These are phyloP conservation scores for Arachis hypogaea DNA, from an alignment of 306 rosid genomes.

Conservation along the genomic window DNA sequence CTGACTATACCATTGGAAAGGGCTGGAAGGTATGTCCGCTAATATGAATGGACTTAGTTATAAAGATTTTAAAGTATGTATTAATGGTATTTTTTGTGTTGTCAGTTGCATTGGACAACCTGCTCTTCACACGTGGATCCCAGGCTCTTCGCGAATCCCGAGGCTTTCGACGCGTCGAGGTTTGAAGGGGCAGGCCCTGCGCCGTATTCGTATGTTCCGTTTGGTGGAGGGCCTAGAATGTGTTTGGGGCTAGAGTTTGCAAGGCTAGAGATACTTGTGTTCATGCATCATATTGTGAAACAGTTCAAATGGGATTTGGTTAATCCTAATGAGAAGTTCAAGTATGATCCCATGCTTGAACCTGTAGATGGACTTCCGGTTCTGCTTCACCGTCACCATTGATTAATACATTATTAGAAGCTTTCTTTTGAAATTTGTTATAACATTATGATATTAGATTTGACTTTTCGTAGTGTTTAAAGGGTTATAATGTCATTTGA, in stretches of 20 bases:
- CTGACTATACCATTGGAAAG: conserved; percentile 54
- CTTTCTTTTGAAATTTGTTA: not conserved
- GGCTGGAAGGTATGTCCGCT: conserved; percentile 58
- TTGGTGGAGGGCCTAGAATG: conserved; percentile 66
- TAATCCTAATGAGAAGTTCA: conserved; percentile 46
- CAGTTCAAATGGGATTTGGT: conserved; percentile 55
- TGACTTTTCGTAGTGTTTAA: too few species aligned
- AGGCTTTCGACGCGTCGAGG: conserved; percentile 56
- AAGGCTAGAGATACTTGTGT: conserved; percentile 53
- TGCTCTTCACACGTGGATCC: conserved; percentile 54
- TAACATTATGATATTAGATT: too few species aligned
- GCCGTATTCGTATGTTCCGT: conserved; percentile 54
- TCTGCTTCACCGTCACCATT: conserved; percentile 43
- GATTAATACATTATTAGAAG: not conserved
- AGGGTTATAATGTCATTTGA: too few species aligned
- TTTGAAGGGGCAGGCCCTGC: conserved; percentile 53
- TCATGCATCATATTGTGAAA: conserved; percentile 53
- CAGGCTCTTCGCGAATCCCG: conserved; percentile 43
- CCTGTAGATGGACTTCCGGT: conserved; percentile 49
- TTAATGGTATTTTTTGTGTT: not conserved
- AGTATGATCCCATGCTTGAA: conserved; percentile 54
- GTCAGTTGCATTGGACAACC: conserved; percentile 53
- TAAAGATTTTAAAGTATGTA: too few species aligned
- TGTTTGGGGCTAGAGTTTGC: conserved; percentile 66
- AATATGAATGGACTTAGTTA: too few species aligned